Evolutionary conservation across 2,329 filamentous ascomycete genomes (phyloP).

Genomic region (Cladosporium sp.): DNA sequence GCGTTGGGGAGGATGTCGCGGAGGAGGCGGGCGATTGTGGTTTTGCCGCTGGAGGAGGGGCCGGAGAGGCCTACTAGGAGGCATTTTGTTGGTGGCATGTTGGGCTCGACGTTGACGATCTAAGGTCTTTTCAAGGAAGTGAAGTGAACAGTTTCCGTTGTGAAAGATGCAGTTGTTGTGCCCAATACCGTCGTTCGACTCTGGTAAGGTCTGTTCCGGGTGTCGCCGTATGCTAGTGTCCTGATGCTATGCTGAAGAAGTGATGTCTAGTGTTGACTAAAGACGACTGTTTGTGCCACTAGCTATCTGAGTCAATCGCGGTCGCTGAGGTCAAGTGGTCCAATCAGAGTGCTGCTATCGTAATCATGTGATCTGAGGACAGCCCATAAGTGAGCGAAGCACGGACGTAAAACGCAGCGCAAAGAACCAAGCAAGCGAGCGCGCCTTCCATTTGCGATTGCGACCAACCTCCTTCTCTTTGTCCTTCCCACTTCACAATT

Average conservation of each 20-base stretch:
- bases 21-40: slow-evolving; percentile 82
- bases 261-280: background rate
- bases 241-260: background rate
- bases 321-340: background rate
- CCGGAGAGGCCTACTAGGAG: slow-evolving; percentile 77
- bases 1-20: slow-evolving; percentile 72
- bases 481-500: background rate
- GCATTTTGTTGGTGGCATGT: background rate
- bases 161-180: background rate
- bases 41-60: slow-evolving; percentile 91
- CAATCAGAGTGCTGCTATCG: background rate
- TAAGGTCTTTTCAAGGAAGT: background rate
- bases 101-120: background rate
- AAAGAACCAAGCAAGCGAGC: background rate
- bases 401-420: slow-evolving; percentile 7
- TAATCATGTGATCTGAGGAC: background rate
- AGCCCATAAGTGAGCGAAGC: background rate
- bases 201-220: background rate
- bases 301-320: background rate
- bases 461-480: slow-evolving; percentile 11
- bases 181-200: no score
- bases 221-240: background rate
- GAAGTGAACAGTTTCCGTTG: background rate
- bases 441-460: slow-evolving; percentile 9
- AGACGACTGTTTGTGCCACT: background rate